A percentile compares a stretch with the other conserved stretches of the same genome.
Conservation (phyloP, 495 filamentous ascomycete species). For the Tuber calosporum region DNA sequence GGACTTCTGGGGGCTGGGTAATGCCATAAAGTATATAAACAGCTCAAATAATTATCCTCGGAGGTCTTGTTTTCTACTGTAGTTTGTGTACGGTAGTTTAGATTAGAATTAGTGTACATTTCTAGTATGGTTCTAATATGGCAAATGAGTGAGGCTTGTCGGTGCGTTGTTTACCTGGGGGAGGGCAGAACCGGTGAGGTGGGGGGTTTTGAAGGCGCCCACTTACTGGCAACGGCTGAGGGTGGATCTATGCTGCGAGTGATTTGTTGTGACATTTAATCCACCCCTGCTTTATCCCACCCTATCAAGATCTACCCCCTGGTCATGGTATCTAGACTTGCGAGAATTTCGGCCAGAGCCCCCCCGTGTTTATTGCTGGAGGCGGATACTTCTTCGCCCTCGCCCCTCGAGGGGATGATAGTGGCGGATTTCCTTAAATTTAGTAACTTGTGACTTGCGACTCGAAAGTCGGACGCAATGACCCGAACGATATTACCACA, state of each 20-base stretch:
- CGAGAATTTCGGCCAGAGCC: not conserved
- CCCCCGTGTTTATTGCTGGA: not conserved
- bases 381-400: not conserved
- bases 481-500: no score
- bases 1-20: conserved; percentile 20
- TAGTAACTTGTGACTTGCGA: not conserved
- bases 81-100: not conserved
- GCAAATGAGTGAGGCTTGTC: not conserved
- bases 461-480: not conserved
- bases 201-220: not conserved
- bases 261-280: not conserved
- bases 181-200: not conserved
- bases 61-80: not conserved
- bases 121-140: not conserved
- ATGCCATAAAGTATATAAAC: not conserved
- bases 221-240: not conserved
- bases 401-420: no score
- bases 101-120: not conserved
- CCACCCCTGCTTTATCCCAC: not conserved
- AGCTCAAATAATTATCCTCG: not conserved
- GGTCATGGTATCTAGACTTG: not conserved
- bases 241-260: not conserved
- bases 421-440: not conserved
- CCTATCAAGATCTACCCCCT: not conserved
- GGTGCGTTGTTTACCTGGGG: not conserved